Percentiles rank a stretch among this genome's conserved stretches.
Evolutionary conservation across 163 green algal species (phyloP).

Genomic region (Chlorella variabilis): DNA sequence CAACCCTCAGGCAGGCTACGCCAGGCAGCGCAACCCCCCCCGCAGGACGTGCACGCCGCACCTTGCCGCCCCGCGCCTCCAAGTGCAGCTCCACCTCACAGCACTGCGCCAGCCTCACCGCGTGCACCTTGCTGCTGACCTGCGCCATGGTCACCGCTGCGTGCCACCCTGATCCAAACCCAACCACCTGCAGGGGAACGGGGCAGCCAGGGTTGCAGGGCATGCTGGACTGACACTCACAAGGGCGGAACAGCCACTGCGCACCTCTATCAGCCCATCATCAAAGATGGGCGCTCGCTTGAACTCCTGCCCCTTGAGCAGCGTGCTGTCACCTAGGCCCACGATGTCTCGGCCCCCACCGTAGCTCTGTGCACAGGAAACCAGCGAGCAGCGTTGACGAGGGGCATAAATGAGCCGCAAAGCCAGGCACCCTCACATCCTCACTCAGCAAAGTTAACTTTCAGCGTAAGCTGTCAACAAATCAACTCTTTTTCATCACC

Average conservation of each 20-base stretch:
- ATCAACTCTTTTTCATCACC: too few species aligned
- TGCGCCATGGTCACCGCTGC: conserved; percentile 61
- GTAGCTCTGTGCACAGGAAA: conserved; percentile 72
- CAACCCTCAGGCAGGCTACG: too few species aligned
- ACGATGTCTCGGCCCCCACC: conserved; percentile 83
- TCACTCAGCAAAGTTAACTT: too few species aligned
- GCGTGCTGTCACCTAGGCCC: conserved; percentile 54
- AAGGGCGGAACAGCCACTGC: neutral
- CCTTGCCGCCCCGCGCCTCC: neutral
- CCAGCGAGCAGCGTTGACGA: too few species aligned
- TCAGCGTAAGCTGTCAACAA: too few species aligned
- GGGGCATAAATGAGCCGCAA: too few species aligned
- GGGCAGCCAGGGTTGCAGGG: neutral
- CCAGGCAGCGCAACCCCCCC: too few species aligned
- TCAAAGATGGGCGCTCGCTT: conserved; percentile 62
- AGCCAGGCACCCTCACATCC: too few species aligned
- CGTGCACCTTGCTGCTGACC: conserved; percentile 56
- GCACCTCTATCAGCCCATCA: conserved; percentile 79
- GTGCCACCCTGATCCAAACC: conserved; percentile 64
- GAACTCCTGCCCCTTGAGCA: conserved; percentile 31
- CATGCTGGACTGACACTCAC: too few species aligned
- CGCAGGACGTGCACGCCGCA: too few species aligned
- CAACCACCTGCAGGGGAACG: conserved; percentile 51
- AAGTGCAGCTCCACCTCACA: conserved; percentile 49
- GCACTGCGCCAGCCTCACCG: conserved; percentile 62